Conservation (phyloP, 1,139 yeast species). For the Geotrichum macrosporum region DNA sequence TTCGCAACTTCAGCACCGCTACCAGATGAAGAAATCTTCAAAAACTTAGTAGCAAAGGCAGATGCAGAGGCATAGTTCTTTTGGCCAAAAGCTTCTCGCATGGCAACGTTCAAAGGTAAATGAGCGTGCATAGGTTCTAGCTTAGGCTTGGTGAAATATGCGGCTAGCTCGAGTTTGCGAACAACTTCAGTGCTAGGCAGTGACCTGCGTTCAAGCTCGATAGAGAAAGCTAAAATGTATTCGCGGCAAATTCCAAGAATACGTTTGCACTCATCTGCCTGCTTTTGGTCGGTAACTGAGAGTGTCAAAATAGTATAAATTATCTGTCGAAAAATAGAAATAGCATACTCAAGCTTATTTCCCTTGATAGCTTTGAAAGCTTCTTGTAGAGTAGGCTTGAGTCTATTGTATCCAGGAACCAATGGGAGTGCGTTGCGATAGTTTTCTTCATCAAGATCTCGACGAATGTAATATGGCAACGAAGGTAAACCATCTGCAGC, state of each 20-base stretch:
- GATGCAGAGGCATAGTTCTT: conserved; percentile 88
- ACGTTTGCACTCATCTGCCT: conserved; percentile 70
- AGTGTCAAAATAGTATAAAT: conserved; percentile 71
- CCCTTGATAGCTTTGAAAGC: conserved; percentile 83
- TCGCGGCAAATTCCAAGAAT: conserved; percentile 75
- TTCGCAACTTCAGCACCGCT: conserved; percentile 79
- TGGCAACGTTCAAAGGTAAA: conserved; percentile 90
- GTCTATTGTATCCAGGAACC: conserved; percentile 69
- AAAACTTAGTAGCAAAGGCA: conserved; percentile 79
- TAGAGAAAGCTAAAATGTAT: conserved; percentile 84
- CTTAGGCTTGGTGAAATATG: conserved; percentile 84
- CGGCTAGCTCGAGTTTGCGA: conserved; percentile 89
- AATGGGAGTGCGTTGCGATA: conserved; percentile 52
- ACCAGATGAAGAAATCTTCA: conserved; percentile 64
- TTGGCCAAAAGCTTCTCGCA: conserved; percentile 83
- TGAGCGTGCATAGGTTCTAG: conserved; percentile 78
- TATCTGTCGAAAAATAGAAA: conserved; percentile 69
- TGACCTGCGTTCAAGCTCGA: conserved; percentile 82
- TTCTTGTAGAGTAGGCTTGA: conserved; percentile 52
- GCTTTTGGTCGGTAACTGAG: conserved; percentile 68
- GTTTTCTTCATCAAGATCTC: conserved; percentile 44
- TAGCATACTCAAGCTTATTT: conserved; percentile 77
- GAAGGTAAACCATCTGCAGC: conserved; percentile 73
- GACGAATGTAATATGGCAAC: conserved; percentile 65
- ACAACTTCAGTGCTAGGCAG: conserved; percentile 66